Percentiles rank a stretch among this genome's conserved stretches.
Evolutionary conservation across 192 early-diverging fungal genomes (phyloP).

Genomic region (Entrophospora sp.): DNA sequence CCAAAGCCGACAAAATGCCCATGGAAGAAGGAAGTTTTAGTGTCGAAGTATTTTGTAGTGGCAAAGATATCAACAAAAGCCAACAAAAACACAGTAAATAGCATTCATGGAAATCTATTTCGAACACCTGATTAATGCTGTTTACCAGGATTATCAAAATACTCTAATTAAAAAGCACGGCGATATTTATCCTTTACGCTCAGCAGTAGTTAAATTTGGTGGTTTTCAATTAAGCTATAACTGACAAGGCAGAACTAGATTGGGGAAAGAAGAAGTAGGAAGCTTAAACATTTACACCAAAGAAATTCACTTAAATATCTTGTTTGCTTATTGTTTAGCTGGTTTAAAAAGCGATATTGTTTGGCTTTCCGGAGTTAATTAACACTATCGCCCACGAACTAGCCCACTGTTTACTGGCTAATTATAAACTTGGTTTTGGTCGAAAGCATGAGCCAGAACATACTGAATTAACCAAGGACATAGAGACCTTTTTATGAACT

Average conservation of each 20-base stretch:
- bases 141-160: not conserved
- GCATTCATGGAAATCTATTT: not conserved
- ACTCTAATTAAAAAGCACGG: not conserved
- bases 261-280: not conserved
- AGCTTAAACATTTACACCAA: not conserved
- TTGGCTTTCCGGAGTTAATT: not conserved
- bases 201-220: not conserved
- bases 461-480: not conserved
- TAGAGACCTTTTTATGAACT: not conserved
- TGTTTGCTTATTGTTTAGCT: not conserved
- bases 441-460: not conserved
- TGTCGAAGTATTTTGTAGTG: no score
- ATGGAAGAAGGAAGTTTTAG: no score
- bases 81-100: no score
- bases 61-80: no score
- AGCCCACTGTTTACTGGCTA: not conserved
- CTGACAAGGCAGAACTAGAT: not conserved
- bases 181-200: not conserved
- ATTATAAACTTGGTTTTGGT: not conserved
- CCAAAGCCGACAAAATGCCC: no score
- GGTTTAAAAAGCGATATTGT: not conserved
- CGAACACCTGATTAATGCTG: not conserved
- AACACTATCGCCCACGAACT: not conserved
- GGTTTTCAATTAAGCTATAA: slow-evolving; percentile 10
- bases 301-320: not conserved